Evolutionary conservation across 345 rosid genomes (phyloP).

Genomic region (Passiflora organensis): DNA sequence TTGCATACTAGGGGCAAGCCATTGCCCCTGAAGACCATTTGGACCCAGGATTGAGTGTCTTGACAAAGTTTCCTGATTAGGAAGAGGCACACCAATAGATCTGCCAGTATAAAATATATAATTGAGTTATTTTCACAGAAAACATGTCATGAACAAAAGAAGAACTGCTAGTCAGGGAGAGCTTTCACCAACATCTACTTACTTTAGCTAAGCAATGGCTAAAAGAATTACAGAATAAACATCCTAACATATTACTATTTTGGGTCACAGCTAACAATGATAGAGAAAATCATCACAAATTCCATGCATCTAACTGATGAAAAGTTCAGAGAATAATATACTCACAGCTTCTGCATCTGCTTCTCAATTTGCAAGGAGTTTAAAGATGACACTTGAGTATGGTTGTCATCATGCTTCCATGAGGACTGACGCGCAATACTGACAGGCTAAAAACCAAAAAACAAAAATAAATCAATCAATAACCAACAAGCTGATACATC

Average conservation of each 20-base stretch:
- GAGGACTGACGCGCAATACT: slow-evolving; percentile 40
- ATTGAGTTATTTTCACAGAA: neutral
- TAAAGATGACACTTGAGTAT: slow-evolving; percentile 33
- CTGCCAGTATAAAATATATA: slow-evolving; percentile 37
- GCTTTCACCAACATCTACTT: too few relatives aligned
- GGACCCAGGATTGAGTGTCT: slow-evolving; percentile 93
- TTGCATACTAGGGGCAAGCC: slow-evolving; percentile 72
- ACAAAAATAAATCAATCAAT: neutral
- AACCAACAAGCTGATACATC: neutral
- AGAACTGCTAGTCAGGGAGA: too few relatives aligned
- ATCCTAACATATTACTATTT: too few relatives aligned
- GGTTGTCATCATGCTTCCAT: slow-evolving; percentile 43
- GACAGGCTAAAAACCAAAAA: slow-evolving; percentile 42
- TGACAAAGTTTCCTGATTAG: slow-evolving; percentile 80
- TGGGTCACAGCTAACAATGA: neutral
- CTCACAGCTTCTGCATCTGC: slow-evolving; percentile 83
- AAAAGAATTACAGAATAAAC: too few relatives aligned
- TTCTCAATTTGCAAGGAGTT: slow-evolving; percentile 48
- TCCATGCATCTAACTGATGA: slow-evolving; percentile 7
- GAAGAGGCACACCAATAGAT: slow-evolving; percentile 49
- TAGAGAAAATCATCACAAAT: neutral
- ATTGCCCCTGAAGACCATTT: slow-evolving; percentile 77
- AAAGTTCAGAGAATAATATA: slow-evolving; percentile 13
- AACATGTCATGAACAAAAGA: neutral
- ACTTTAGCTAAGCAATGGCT: too few relatives aligned